A percentile compares a stretch with the other conserved stretches of the same genome.
phyloP scores from a whole-genome alignment of 1,139 yeast genomes.

The Candida buenavistaensis region DNA sequence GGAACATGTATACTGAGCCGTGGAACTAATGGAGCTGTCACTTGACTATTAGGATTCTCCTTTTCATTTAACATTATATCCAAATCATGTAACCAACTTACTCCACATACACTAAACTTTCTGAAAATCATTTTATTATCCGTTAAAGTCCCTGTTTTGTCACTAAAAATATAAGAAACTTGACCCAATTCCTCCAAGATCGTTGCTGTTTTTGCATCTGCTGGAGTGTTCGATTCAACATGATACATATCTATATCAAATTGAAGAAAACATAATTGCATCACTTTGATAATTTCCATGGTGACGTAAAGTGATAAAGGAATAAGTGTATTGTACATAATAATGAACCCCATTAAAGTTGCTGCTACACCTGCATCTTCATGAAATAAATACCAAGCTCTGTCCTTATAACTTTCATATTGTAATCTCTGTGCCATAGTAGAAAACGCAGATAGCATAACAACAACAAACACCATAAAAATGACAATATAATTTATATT shows the following conservation, averaged over 20 bases:
- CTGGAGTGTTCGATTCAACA: slow-evolving; percentile 79
- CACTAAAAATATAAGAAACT: slow-evolving; percentile 91
- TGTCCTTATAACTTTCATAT: slow-evolving; percentile 41
- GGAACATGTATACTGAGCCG: slow-evolving; percentile 21
- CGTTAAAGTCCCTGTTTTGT: slow-evolving; percentile 95
- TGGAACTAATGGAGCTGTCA: slow-evolving; percentile 11
- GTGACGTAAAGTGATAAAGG: slow-evolving; percentile 95
- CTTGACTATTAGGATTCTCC: slow-evolving; percentile 15
- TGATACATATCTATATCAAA: slow-evolving; percentile 96
- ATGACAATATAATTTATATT: slow-evolving; percentile 80
- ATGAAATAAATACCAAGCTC: slow-evolving; percentile 73
- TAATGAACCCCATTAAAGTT: slow-evolving; percentile 90
- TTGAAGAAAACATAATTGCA: slow-evolving; percentile 79
- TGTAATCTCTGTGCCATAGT: slow-evolving; percentile 73
- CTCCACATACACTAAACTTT: slow-evolving; percentile 81
- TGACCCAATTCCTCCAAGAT: slow-evolving; percentile 96
- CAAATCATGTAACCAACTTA: slow-evolving; percentile 83
- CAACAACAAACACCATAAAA: slow-evolving; percentile 84
- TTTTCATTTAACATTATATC: slow-evolving; percentile 43
- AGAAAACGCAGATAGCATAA: slow-evolving; percentile 73
- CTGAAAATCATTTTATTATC: slow-evolving; percentile 87
- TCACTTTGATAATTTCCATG: slow-evolving; percentile 90
- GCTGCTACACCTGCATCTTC: slow-evolving; percentile 88
- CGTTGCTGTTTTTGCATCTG: slow-evolving; percentile 93
- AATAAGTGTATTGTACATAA: slow-evolving; percentile 95